A percentile compares a stretch with the other conserved stretches of the same genome.
Conservation (phyloP, 306 rosid species). For the Erythrophleum fordii region DNA sequence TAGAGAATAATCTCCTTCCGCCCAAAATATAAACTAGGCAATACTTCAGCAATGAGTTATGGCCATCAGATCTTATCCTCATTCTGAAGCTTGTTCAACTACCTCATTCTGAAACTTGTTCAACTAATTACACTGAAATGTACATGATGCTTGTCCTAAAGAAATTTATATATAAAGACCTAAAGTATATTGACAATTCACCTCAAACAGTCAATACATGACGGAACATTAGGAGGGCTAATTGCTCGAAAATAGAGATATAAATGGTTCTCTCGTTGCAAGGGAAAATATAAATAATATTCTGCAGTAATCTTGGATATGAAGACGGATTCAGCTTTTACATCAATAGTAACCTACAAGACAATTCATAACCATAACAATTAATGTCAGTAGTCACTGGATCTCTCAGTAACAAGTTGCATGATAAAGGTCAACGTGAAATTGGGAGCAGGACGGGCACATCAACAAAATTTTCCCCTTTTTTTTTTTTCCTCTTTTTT, state of each 20-base stretch:
- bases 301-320: background rate
- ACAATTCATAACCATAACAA: background rate
- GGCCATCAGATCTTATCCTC: background rate
- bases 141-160: background rate
- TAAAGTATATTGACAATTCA: background rate
- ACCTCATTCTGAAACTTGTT: too few relatives aligned
- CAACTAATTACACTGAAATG: too few relatives aligned
- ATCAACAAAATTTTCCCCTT: too few relatives aligned
- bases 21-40: too few relatives aligned
- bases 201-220: background rate
- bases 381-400: conserved; percentile 3
- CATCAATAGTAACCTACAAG: conserved; percentile 22
- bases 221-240: background rate
- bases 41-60: background rate
- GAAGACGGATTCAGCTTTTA: background rate
- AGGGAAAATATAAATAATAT: background rate
- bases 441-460: background rate
- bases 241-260: background rate
- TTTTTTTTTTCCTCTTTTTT: too few relatives aligned
- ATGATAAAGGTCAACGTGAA: background rate
- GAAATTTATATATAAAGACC: background rate
- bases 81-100: background rate
- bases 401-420: conserved; percentile 11
- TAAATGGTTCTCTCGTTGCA: conserved; percentile 9
- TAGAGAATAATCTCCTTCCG: too few relatives aligned